Evolutionary conservation across 495 filamentous ascomycete genomes (phyloP), one percentile per base, ranked within the genome.

Genomic region (Xylaria palmicola): DNA sequence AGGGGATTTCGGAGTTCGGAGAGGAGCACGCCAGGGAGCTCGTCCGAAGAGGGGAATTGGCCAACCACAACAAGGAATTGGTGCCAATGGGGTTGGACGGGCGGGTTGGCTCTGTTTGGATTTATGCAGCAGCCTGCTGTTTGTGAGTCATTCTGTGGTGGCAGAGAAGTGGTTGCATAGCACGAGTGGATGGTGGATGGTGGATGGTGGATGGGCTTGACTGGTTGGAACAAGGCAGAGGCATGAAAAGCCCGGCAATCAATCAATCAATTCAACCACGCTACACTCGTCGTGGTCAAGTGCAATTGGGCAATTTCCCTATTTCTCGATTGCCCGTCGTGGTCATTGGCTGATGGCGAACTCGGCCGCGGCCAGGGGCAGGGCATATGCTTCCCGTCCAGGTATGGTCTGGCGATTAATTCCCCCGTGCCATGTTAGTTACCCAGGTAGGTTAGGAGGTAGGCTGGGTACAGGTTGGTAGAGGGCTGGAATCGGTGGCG

Each of bases 21-120:
- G 32, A n/a, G 24, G 37, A 4, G 26, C 2, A 51, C 12, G 40
- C 32, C 40, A 65, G 39, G 15, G 53, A 59, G 43, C n/a, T 20
- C 48, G 8, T 51, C 29, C 6, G 8, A 15, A 17, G 49, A 24
- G 22, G 19, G 45, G 52, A 68, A 71, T 71, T 71, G 68, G 22
- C 68, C 68, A 71, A 71, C 69, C 15, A 54, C 29, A 32, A 36
- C 15, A 4, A 17, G 51, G 63, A 71, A 68, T 71, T 41, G 17
- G 45, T 22, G 44, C 54, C 4, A 30, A 32, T 22, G 57, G 58
- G 57, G 44, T 27, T 41, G 17, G 2, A 57, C 12, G 32, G 17
- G 17, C 50, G 57, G 56, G 60, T 52, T 55, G 41, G 50, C 39
- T 56, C 44, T 68, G 56, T 60, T 62, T 67, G 67, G 64, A 15